phyloP scores from a whole-genome alignment of 2,329 filamentous ascomycete genomes.

The Aspergillus sp. region DNA sequence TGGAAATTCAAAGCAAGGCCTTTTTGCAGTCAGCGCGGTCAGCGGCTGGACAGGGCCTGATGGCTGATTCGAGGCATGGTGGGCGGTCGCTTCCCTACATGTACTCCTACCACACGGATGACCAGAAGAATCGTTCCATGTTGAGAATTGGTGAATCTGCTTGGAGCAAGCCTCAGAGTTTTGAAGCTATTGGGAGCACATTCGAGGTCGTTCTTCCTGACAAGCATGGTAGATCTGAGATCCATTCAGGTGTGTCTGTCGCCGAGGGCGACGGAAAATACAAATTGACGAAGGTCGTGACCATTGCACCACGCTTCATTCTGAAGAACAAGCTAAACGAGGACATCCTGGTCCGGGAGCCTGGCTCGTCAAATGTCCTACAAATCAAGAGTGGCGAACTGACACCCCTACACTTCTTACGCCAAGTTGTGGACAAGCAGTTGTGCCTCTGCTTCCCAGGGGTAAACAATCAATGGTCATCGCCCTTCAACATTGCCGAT shows the following conservation, averaged over 20 bases:
- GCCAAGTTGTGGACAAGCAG: constrained; percentile 80
- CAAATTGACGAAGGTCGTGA: constrained; percentile 94
- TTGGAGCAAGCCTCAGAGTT: constrained; percentile 98
- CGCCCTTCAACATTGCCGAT: constrained; percentile 95
- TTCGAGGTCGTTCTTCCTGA: constrained; percentile 84
- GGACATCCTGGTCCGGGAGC: constrained; percentile 85
- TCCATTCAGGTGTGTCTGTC: constrained; percentile 87
- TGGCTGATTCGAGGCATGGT: constrained; percentile 52
- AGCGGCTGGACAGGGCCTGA: constrained; percentile 77
- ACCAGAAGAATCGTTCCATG: constrained; percentile 85
- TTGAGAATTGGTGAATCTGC: constrained; percentile 85
- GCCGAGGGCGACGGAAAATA: constrained; percentile 95
- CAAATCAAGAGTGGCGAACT: constrained; percentile 76
- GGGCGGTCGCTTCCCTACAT: constrained; percentile 82
- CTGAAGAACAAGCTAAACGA: constrained; percentile 91
- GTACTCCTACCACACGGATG: constrained; percentile 89
- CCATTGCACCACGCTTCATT: constrained; percentile 87
- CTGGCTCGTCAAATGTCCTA: constrained; percentile 84
- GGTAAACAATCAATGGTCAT: constrained; percentile 95
- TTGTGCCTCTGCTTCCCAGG: constrained; percentile 90
- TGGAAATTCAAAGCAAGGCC: constrained; percentile 85
- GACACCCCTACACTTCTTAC: constrained; percentile 85
- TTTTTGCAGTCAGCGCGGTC: constrained; percentile 81
- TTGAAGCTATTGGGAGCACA: constrained; percentile 93
- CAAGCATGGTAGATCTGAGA: constrained; percentile 70